These are phyloP conservation scores for Buddleja alternifolia DNA, from an alignment of 257 asterid species.

Conservation along the genomic window DNA sequence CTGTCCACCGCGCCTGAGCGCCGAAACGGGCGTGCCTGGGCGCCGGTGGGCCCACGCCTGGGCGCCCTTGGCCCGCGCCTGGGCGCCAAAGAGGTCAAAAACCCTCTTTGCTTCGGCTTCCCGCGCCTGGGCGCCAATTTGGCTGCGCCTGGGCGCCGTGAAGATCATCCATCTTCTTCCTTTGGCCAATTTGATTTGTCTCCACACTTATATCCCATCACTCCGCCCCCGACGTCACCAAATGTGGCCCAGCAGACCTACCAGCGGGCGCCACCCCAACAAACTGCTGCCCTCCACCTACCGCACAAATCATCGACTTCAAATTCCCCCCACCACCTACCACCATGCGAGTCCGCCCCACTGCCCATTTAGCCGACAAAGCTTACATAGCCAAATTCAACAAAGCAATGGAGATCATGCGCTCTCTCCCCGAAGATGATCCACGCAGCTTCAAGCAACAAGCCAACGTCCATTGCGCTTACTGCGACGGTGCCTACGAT, in stretches of 20 bases:
- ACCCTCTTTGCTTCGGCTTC: too few relatives aligned
- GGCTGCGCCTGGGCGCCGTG: too few relatives aligned
- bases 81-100: too few relatives aligned
- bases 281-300: constrained; percentile 73
- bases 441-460: constrained; percentile 83
- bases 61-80: too few relatives aligned
- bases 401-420: constrained; percentile 65
- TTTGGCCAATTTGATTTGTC: too few relatives aligned
- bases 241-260: constrained; percentile 78
- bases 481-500: constrained; percentile 83
- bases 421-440: constrained; percentile 74
- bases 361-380: constrained; percentile 63
- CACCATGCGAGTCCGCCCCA: constrained; percentile 61
- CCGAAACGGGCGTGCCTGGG: too few relatives aligned
- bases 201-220: too few relatives aligned
- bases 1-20: too few relatives aligned
- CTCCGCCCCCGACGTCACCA: constrained; percentile 67
- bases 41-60: too few relatives aligned
- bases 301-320: constrained; percentile 47
- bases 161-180: too few relatives aligned
- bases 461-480: constrained; percentile 84
- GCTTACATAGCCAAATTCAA: constrained; percentile 61
- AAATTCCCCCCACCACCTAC: constrained; percentile 46
- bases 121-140: too few relatives aligned
- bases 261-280: constrained; percentile 60